Conservation (phyloP, 129 eudicot species). For the Arctium minus region DNA sequence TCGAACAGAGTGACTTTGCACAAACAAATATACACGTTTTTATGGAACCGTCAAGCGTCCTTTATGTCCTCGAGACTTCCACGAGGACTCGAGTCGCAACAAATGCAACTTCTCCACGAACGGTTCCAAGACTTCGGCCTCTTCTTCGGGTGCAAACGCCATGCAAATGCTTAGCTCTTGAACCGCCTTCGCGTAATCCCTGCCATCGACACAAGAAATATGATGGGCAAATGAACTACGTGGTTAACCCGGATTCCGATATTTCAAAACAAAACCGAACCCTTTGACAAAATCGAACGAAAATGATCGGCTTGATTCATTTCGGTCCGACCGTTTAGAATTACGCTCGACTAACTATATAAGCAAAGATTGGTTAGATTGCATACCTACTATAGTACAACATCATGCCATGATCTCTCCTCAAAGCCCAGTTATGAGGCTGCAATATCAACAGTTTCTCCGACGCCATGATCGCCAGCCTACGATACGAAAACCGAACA, state of each 20-base stretch:
- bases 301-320: background rate
- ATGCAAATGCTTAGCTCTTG: slow-evolving; percentile 97
- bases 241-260: background rate
- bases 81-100: slow-evolving; percentile 66
- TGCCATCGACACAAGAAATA: slow-evolving; percentile 17
- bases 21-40: slow-evolving; percentile 16
- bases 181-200: slow-evolving; percentile 81
- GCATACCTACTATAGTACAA: slow-evolving; percentile 70
- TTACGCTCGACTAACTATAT: background rate
- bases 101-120: slow-evolving; percentile 87
- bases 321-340: background rate
- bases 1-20: background rate
- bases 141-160: slow-evolving; percentile 97
- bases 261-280: background rate
- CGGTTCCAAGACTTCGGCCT: slow-evolving; percentile 74
- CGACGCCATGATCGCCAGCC: slow-evolving; percentile 94
- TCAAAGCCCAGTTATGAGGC: slow-evolving; percentile 93
- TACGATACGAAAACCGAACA: slow-evolving; percentile 24
- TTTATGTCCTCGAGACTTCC: slow-evolving; percentile 63
- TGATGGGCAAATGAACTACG: background rate
- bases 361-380: background rate
- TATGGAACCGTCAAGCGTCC: slow-evolving; percentile 49
- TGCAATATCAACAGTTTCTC: slow-evolving; percentile 75
- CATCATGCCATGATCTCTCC: slow-evolving; percentile 98
- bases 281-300: background rate